phyloP scores from a whole-genome alignment of 2,329 filamentous ascomycete genomes.

The Metarhizium rileyi region DNA sequence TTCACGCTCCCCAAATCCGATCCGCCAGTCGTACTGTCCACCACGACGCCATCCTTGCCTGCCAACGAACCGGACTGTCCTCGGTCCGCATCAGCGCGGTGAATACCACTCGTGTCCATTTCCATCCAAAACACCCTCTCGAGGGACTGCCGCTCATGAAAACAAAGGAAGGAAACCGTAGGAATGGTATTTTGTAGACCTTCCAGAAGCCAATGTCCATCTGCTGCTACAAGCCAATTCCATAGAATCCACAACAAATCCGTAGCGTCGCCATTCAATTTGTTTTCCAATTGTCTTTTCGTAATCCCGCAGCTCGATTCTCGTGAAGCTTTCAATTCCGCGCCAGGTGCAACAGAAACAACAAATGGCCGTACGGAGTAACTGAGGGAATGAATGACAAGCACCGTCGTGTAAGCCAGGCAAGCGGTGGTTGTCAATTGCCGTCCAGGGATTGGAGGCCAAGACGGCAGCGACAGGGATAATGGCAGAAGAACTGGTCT shows the following conservation, averaged over 20 bases:
- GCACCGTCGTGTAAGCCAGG: neutral
- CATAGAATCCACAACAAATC: neutral
- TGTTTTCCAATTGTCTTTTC: neutral
- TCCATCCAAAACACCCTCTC: neutral
- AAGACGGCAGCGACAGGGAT: neutral
- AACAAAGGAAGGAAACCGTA: neutral
- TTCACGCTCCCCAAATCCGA: neutral
- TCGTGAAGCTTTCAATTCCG: no score
- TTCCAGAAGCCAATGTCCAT: neutral
- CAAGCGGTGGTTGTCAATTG: neutral
- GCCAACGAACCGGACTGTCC: neutral
- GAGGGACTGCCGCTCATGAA: neutral
- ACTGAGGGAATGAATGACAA: no score
- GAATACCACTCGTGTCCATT: neutral
- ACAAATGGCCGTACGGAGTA: no score
- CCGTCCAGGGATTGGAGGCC: neutral
- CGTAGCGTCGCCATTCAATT: neutral
- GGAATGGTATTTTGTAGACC: neutral
- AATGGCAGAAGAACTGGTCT: neutral
- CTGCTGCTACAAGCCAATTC: neutral
- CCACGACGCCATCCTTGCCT: neutral
- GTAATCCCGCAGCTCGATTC: neutral
- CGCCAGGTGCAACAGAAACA: no score
- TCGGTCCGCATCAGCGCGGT: neutral
- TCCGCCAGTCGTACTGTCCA: neutral